These are phyloP conservation scores for Berberis vulgaris DNA, from an alignment of 164 flowering plant species.

Conservation along the genomic window DNA sequence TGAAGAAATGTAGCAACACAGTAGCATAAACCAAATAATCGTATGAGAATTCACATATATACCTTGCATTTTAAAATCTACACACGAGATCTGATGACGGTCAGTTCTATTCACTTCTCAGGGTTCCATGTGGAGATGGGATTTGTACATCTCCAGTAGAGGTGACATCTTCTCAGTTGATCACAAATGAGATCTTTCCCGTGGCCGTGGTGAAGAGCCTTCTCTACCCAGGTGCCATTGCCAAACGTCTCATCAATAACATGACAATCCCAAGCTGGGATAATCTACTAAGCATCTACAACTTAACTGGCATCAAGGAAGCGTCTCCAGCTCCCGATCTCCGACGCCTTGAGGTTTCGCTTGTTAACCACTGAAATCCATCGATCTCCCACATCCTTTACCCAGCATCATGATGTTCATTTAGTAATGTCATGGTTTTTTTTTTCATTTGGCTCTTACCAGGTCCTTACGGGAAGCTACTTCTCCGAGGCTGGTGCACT, in stretches of 20 bases:
- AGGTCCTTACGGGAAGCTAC: slow-evolving; percentile 98
- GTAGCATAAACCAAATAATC: no score
- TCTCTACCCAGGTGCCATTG: slow-evolving; percentile 77
- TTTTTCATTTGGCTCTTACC: slow-evolving; percentile 6
- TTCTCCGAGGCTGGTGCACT: slow-evolving; percentile 84
- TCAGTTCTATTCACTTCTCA: slow-evolving; percentile 16
- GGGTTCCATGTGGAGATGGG: slow-evolving; percentile 78
- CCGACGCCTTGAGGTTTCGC: slow-evolving; percentile 74
- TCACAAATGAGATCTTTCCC: slow-evolving; percentile 76
- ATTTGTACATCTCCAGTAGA: slow-evolving; percentile 65
- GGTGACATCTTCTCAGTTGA: slow-evolving; percentile 75
- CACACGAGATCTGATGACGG: neutral
- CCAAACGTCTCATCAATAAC: slow-evolving; percentile 38
- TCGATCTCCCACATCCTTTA: neutral
- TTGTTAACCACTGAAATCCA: neutral
- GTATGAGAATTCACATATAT: neutral
- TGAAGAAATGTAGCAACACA: no score
- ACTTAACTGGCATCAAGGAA: slow-evolving; percentile 64
- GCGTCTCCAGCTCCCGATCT: slow-evolving; percentile 65
- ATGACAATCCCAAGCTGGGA: slow-evolving; percentile 73
- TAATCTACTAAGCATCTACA: slow-evolving; percentile 51
- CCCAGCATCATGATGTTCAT: neutral
- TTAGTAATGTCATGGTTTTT: neutral
- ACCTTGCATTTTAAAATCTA: neutral
- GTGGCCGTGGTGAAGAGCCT: slow-evolving; percentile 54